Evolutionary conservation across 177 flowering plant genomes (phyloP).

Genomic region (Tripterygium wilfordii): DNA sequence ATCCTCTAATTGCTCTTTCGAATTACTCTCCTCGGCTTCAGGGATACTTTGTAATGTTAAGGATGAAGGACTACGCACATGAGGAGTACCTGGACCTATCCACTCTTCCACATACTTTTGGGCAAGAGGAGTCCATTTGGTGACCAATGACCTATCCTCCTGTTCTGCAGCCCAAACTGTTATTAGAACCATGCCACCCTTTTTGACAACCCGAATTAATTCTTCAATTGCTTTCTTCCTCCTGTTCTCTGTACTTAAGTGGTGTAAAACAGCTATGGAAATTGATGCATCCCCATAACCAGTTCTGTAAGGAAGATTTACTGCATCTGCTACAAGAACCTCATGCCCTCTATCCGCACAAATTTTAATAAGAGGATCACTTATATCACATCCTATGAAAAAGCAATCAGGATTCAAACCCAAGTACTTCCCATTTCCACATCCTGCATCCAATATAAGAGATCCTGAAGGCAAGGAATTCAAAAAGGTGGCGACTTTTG

Average conservation of each 20-base stretch:
- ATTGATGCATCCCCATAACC: slow-evolving; percentile 90
- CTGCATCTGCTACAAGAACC: slow-evolving; percentile 90
- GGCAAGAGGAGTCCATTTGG: slow-evolving; percentile 81
- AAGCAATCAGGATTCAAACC: slow-evolving; percentile 66
- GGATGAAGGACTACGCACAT: slow-evolving; percentile 41
- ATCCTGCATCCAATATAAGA: slow-evolving; percentile 85
- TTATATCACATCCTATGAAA: slow-evolving; percentile 90
- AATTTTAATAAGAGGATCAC: slow-evolving; percentile 66
- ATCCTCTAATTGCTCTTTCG: slow-evolving; percentile 15
- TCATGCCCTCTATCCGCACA: slow-evolving; percentile 82
- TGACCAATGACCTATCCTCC: slow-evolving; percentile 63
- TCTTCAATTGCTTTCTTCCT: slow-evolving; percentile 85
- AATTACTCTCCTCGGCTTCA: slow-evolving; percentile 54
- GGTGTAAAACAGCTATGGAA: slow-evolving; percentile 93
- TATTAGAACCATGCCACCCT: slow-evolving; percentile 78
- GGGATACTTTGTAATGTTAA: slow-evolving; percentile 61
- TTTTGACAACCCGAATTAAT: slow-evolving; percentile 67
- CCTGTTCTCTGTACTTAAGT: slow-evolving; percentile 79
- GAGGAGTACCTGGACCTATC: slow-evolving; percentile 79
- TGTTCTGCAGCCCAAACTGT: slow-evolving; percentile 99
- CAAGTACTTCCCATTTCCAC: slow-evolving; percentile 97
- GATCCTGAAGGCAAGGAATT: slow-evolving; percentile 59
- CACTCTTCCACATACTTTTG: slow-evolving; percentile 72
- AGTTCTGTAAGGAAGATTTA: slow-evolving; percentile 84
- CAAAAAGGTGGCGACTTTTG: slow-evolving; percentile 77